These are phyloP conservation scores for Rhipidocladum racemiflorum DNA, from an alignment of 176 grass and related monocot species.

Conservation along the genomic window DNA sequence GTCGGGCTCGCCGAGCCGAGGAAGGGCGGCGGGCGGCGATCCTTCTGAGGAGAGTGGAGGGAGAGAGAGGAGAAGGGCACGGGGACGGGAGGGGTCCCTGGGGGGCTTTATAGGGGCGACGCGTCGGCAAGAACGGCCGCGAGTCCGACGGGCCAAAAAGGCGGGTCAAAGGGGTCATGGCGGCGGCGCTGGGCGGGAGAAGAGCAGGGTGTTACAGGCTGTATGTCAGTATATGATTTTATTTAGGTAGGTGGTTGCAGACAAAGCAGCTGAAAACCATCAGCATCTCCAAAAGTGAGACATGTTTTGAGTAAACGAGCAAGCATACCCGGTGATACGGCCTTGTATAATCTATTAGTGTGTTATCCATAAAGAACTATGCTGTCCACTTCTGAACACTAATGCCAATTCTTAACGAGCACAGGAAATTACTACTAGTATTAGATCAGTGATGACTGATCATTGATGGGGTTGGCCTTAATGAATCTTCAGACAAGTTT, in stretches of 20 bases:
- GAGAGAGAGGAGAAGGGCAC: too few species aligned
- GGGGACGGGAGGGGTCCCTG: too few species aligned
- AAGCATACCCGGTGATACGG: not conserved
- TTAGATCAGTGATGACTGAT: not conserved
- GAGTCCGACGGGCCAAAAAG: too few species aligned
- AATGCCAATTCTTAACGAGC: not conserved
- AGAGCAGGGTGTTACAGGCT: too few species aligned
- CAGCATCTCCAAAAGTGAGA: conserved; percentile 32
- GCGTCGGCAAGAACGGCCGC: too few species aligned
- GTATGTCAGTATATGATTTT: too few species aligned
- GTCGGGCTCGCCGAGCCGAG: too few species aligned
- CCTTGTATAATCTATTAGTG: not conserved
- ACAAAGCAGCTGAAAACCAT: conserved; percentile 34
- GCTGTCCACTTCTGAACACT: not conserved
- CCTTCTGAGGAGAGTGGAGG: too few species aligned
- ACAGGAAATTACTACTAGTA: not conserved
- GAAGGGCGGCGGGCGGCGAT: too few species aligned
- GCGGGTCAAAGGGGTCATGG: too few species aligned
- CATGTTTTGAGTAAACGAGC: not conserved
- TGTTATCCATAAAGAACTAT: not conserved
- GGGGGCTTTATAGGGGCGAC: too few species aligned
- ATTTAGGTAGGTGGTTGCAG: conserved; percentile 25
- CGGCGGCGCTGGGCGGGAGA: too few species aligned
- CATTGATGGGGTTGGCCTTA: not conserved
- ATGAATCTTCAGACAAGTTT: not conserved